Evolutionary conservation across 208 protist genomes (phyloP).

Genomic region (Leishmania mexicana): DNA sequence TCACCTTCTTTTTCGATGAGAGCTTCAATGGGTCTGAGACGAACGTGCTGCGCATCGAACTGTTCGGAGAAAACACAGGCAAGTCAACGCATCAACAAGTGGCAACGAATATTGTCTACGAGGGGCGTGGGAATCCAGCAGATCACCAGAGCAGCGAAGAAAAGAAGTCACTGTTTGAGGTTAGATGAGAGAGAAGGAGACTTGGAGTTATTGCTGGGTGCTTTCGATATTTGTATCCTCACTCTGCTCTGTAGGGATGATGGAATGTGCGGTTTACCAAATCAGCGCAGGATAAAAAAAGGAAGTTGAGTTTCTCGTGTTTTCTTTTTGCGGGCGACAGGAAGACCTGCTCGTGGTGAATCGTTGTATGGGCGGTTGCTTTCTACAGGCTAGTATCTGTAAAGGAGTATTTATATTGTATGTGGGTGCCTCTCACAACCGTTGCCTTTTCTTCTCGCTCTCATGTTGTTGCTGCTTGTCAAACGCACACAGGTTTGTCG

Average conservation of each 20-base stretch:
- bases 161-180: slow-evolving; percentile 39
- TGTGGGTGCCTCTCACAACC: background rate
- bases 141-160: slow-evolving; percentile 74
- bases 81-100: slow-evolving; percentile 64
- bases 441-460: background rate
- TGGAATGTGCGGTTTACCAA: background rate
- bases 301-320: background rate
- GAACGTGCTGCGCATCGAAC: slow-evolving; percentile 79
- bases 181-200: slow-evolving; percentile 3
- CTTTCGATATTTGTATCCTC: background rate
- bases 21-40: slow-evolving; percentile 78
- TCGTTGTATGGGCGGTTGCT: background rate
- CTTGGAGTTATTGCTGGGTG: background rate
- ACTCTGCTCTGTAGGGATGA: background rate
- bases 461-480: background rate
- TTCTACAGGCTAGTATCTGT: background rate
- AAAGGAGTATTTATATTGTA: background rate
- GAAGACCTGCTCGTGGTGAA: background rate
- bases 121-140: slow-evolving; percentile 80
- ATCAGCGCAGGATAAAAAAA: background rate
- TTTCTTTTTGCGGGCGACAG: background rate
- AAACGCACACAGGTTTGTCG: background rate
- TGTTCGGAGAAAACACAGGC: slow-evolving; percentile 79
- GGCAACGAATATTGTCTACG: slow-evolving; percentile 88
- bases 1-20: slow-evolving; percentile 78